Percentiles rank a stretch among this genome's conserved stretches.
Evolutionary conservation across 176 grass and related monocot species (phyloP).

Genomic region (Secale cereale): DNA sequence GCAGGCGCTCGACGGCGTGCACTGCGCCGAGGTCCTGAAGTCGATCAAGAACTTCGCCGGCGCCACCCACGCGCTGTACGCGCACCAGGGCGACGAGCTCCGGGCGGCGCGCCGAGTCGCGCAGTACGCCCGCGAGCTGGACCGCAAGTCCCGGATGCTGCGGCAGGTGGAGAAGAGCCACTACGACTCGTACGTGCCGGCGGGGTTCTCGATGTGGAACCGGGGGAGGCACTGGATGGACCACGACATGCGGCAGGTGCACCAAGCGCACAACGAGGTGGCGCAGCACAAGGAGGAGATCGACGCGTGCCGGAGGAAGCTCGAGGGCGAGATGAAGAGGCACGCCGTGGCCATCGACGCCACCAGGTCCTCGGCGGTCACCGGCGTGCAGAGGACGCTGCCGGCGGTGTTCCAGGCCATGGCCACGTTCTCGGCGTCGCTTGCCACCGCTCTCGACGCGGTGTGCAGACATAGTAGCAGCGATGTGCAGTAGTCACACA

Average conservation of each 20-base stretch:
- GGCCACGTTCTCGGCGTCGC: constrained; percentile 48
- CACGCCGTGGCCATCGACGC: constrained; percentile 69
- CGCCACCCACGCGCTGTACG: constrained; percentile 34
- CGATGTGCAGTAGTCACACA: background rate
- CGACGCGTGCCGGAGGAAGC: constrained; percentile 30
- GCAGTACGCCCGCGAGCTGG: constrained; percentile 42
- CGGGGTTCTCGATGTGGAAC: constrained; percentile 13
- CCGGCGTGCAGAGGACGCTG: constrained; percentile 55
- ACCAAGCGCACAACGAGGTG: constrained; percentile 30
- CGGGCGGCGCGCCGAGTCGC: constrained; percentile 37
- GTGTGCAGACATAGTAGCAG: constrained; percentile 23
- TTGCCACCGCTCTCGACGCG: constrained; percentile 38
- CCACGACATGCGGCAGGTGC: constrained; percentile 26
- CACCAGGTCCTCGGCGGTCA: constrained; percentile 46
- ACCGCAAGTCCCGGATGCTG: constrained; percentile 57
- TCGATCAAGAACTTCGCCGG: constrained; percentile 49
- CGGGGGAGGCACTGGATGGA: constrained; percentile 41
- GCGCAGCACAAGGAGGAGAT: constrained; percentile 55
- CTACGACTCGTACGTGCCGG: constrained; percentile 55
- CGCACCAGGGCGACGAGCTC: constrained; percentile 60
- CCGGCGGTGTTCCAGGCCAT: constrained; percentile 72
- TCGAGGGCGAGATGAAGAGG: constrained; percentile 72
- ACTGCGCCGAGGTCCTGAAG: constrained; percentile 37
- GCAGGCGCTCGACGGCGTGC: constrained; percentile 48
- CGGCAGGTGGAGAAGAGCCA: constrained; percentile 66